Evolutionary conservation across 495 filamentous ascomycete species (phyloP), one percentile per base, ranked within the genome.

Genomic region (Aspergillus incahuasiensis): DNA sequence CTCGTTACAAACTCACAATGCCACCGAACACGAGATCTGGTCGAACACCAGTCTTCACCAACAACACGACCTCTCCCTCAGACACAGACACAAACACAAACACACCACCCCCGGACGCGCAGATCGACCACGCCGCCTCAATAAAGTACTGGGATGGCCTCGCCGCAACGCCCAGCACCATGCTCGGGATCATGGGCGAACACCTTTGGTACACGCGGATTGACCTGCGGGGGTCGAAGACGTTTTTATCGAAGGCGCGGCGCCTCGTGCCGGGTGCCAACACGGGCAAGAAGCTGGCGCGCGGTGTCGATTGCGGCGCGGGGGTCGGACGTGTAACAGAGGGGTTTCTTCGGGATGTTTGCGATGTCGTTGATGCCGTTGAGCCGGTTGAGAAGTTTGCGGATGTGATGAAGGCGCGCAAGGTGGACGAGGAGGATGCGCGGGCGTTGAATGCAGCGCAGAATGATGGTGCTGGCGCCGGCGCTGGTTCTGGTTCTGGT

Each of bases 131-230:
- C 59, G 63, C 71, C 35, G 68, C 71, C 28, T 69, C 71, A n/a
- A 61, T 74, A 45, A 51, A 57, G 21, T 96, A 96, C 79, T 96
- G 90, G 91, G 79, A 83, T 62, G 71, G 75, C 38, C 21, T 52
- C 24, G 21, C 38, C 38, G 49, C 49, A 38, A 85, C 84, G 54
- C 77, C 85, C 49, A 82, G 85, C 64, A 87, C 86, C 58, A 91
- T 95, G 85, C 85, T 95, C 0, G 90, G 89, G 63, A 92, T 96
- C 87, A 86, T 97, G 0, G 71, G 91, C 61, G 88, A 88, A 40
- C 92, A 80, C 60, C 88, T 86, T 0, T 77, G 84, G 64, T 80
- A 92, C 66, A 86, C 82, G 25, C 79, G 82, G 52, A 79, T 89
- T 61, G 92, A 96, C 65, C 78, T 96, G 0, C 82, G 86, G 62